A percentile compares a stretch with the other conserved stretches of the same genome.
phyloP scores from a whole-genome alignment of 352 stramenopile genomes.

The Phytophthora megakarya region DNA sequence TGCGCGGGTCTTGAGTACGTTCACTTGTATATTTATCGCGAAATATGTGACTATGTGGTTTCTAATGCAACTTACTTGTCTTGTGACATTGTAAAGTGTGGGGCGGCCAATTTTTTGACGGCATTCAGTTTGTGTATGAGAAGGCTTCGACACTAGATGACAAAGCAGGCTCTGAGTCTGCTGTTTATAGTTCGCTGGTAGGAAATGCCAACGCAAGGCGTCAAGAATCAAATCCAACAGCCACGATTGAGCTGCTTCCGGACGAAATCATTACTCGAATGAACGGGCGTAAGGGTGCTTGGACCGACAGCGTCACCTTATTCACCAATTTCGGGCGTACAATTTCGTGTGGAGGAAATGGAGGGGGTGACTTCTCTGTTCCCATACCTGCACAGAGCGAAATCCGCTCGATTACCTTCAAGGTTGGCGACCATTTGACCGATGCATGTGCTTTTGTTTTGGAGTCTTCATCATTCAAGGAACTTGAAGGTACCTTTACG shows the following conservation, averaged over 20 bases:
- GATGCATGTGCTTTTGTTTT: constrained; percentile 57
- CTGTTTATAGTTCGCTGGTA: constrained; percentile 41
- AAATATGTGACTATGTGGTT: not conserved
- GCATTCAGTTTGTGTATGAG: constrained; percentile 65
- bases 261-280: constrained; percentile 59
- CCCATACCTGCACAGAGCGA: constrained; percentile 36
- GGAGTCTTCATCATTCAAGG: constrained; percentile 17
- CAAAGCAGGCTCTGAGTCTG: not conserved
- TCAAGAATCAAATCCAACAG: constrained; percentile 36
- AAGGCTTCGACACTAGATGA: constrained; percentile 3
- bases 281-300: constrained; percentile 71
- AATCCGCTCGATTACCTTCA: constrained; percentile 66
- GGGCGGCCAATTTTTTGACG: constrained; percentile 73
- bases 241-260: constrained; percentile 42
- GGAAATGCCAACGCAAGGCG: constrained; percentile 53
- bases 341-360: constrained; percentile 59
- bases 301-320: constrained; percentile 68
- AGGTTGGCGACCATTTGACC: constrained; percentile 71
- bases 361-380: constrained; percentile 62
- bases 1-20: constrained; percentile 58
- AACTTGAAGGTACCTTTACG: constrained; percentile 29
- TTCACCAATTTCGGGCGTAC: constrained; percentile 71
- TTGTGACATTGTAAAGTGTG: constrained; percentile 56
- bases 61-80: constrained; percentile 13
- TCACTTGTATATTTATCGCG: not conserved